Evolutionary conservation across 352 stramenopile genomes (phyloP).

Genomic region (Pythium utonaiense): DNA sequence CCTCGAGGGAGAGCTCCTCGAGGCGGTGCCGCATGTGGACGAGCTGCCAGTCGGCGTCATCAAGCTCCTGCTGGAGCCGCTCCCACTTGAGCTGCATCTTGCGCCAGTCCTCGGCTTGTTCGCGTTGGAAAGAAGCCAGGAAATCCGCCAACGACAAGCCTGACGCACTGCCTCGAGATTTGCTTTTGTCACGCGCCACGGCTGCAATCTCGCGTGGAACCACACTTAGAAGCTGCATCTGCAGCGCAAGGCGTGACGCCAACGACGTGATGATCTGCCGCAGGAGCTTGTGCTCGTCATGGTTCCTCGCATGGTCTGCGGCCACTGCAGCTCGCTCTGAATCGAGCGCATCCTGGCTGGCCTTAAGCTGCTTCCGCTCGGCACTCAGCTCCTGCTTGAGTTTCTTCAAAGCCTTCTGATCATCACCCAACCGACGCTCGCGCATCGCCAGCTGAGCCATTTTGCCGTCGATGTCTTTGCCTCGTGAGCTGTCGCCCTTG

Average conservation of each 20-base stretch:
- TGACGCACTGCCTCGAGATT: background rate
- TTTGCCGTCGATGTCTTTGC: slow-evolving; percentile 41
- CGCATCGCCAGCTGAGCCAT: slow-evolving; percentile 25
- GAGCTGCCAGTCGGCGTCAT: slow-evolving; percentile 64
- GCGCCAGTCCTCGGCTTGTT: slow-evolving; percentile 39
- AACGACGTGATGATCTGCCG: slow-evolving; percentile 44
- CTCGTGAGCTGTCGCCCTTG: slow-evolving; percentile 20
- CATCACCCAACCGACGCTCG: slow-evolving; percentile 36
- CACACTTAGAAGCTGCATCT: slow-evolving; percentile 46
- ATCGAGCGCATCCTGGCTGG: slow-evolving; percentile 14
- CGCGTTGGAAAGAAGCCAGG: slow-evolving; percentile 22
- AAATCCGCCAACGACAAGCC: slow-evolving; percentile 22
- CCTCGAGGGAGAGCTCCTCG: slow-evolving; percentile 43
- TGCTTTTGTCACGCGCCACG: background rate
- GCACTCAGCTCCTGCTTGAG: slow-evolving; percentile 30
- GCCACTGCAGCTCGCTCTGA: background rate
- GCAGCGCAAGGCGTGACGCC: slow-evolving; percentile 33
- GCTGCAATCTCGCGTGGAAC: slow-evolving; percentile 15
- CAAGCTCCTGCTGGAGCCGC: slow-evolving; percentile 37
- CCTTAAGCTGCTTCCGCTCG: slow-evolving; percentile 34
- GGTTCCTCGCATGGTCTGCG: slow-evolving; percentile 15
- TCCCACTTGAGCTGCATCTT: slow-evolving; percentile 46
- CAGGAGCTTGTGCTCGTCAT: slow-evolving; percentile 44
- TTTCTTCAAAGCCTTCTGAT: slow-evolving; percentile 60
- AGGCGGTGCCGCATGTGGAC: slow-evolving; percentile 51